Evolutionary conservation across 352 stramenopile genomes (phyloP).

Genomic region (Globisporangium orthogonon): DNA sequence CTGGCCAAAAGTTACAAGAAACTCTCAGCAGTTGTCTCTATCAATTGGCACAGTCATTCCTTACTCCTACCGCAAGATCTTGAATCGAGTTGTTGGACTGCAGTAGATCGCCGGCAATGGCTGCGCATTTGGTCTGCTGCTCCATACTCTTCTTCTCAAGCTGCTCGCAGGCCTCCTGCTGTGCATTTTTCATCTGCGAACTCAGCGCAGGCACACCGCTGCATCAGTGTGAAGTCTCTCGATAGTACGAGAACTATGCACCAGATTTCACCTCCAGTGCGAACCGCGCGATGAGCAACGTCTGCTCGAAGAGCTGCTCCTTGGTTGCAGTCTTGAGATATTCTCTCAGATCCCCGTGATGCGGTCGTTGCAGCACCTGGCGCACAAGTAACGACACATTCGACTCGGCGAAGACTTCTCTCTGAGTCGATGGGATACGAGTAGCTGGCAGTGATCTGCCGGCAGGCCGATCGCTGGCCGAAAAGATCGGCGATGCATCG

Average conservation of each 20-base stretch:
- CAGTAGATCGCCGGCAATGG: constrained; percentile 17
- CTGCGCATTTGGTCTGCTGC: constrained; percentile 22
- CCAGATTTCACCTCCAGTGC: constrained; percentile 28
- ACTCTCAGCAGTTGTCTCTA: constrained; percentile 2
- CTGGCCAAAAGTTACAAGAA: constrained; percentile 6
- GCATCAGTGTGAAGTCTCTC: not conserved
- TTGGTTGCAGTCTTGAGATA: constrained; percentile 34
- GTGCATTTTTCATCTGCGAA: constrained; percentile 18
- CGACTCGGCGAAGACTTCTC: constrained; percentile 3
- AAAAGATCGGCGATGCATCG: not conserved
- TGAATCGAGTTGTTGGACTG: constrained; percentile 12
- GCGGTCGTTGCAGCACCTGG: constrained; percentile 40
- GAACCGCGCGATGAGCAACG: constrained; percentile 32
- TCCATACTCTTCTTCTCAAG: constrained; percentile 14
- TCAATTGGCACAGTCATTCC: not conserved
- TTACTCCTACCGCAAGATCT: constrained; percentile 16
- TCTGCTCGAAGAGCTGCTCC: constrained; percentile 38
- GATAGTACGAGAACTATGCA: not conserved
- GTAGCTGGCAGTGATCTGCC: not conserved
- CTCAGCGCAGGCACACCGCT: not conserved
- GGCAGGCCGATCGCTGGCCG: not conserved
- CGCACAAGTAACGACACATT: constrained; percentile 35
- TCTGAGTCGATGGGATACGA: too few species aligned
- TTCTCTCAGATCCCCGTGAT: constrained; percentile 29
- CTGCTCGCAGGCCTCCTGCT: constrained; percentile 14